Base-by-base conservation (phyloP, 805 yeast genomes). In the Hemisphaericaspora nanyangensis region DNA sequence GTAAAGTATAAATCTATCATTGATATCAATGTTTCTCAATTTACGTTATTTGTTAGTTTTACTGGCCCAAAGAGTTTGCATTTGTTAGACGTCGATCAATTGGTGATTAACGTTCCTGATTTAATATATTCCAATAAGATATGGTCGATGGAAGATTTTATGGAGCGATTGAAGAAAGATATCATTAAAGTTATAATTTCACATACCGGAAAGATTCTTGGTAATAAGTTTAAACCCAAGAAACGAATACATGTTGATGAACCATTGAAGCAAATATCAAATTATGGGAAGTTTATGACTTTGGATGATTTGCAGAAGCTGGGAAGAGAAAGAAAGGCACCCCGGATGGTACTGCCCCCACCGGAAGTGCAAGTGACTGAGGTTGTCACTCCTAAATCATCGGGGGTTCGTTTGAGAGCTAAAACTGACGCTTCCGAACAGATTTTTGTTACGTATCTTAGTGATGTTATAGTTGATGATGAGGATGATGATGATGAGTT, bases 141-240 rank as follows among this genome's bases (percentile, higher is more conserved):
- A 15, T 82, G 95, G 85, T 79, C 89, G 1, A 66, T 77, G 35
- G 65, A 79, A 38, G 97, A 90, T 48, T 61, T 90, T 30, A 67
- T 82, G 2, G 52, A 74, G 50, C 70, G 76, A 22, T 52, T 90
- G 39, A 80, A 82, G 55, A 82, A 78, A 52, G 80, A 79, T 27
- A 51, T 82, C n/a, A 60, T 80, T 28, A 79, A 73, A 52, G 68
- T 80, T 1, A 58, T 83, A 16, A 48, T 83, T 38, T 68, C 68
- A 33, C 88, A 84, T 49, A 74, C 90, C 0, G 96, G 95, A 3
- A 79, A 82, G 42, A 76, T 91, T 36, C 55, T 90, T 26, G 80
- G 84, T n/a, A 87, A 87, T 55, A 88, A 86, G 60, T 63, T 91
- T 41, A 71, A 66, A 47, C 7, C 66, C 62, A 74, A 67, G 49